Evolutionary conservation across 2,329 filamentous ascomycete species (phyloP), one percentile per base, ranked within the genome.

Genomic region (Coniochaeta sp.): DNA sequence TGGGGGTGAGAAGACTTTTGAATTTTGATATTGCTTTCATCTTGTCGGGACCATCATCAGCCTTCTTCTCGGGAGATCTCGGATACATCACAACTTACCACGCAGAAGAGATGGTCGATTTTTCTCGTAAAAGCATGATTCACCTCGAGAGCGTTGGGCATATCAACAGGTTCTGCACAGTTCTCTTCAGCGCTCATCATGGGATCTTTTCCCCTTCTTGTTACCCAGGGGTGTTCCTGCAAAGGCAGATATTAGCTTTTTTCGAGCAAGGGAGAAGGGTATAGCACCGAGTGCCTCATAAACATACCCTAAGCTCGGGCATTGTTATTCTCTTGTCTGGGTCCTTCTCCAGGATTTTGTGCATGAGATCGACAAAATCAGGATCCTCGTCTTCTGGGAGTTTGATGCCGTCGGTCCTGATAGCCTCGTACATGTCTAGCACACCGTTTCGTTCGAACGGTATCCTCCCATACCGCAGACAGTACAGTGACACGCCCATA

Each of bases 401-500:
- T 17, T 80, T 72, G 0, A 89, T 74, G 3, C 84, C 73, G 44
- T 96, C 88, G 32, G 80, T 83, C 65, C 89, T 89, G 74, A 99
- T 98, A 5, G 91, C 86, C 61, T 96, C 88, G 70, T 96, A 98
- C 63, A 98, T 84, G 57, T 96, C 93, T 60, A 97, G 79, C 62
- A 97, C 86, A 19, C 86, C 87, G 6, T 84, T 79, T 60, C 88
- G 84, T 68, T 93, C 89, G 69, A 98, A 99, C 0, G 95, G 95
- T 62, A 99, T 88, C 57, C 79, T 81, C 34, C 95, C 95, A 68
- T 96, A 98, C 62, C 89, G 87, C 42, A 99, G 81, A 72, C 95
- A 99, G 72, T 93, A 98, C 2, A 99, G 79, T 1, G 93, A 96
- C 9, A 97, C 88, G 7, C 95, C 95, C 93, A 98, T 98, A 3